Evolutionary conservation across 1,284 basidiomycete species (phyloP), one percentile per base, ranked within the genome.

Genomic region (Rhodotorula sp.): DNA sequence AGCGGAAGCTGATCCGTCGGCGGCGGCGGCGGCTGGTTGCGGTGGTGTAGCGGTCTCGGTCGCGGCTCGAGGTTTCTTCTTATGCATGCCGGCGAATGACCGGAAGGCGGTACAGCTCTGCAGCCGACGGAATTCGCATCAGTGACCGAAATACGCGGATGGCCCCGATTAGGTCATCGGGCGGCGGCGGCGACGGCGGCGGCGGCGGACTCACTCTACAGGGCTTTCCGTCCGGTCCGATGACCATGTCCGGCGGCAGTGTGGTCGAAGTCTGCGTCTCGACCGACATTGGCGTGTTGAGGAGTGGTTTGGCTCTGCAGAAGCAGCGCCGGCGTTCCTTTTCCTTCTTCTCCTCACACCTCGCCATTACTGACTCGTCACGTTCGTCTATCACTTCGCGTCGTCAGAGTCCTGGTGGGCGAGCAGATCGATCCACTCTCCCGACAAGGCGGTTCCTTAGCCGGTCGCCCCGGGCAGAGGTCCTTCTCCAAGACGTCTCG

Each of bases 171-270:
- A 18, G 55, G 57, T 12, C 29, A 46, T 42, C 59, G 53, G 45
- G 5, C 53, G 53, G 45, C 42, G 24, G 56, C 15, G 55, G 33
- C 42, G 24, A 51, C 15, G 55, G 33, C 18, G 49, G 42, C 26
- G 56, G 45, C 18, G 44, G 29, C 20, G 15, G 86, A 82, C 93
- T 93, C 51, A 90, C 88, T 83, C 92, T 95, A 84, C 94, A 97
- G 0, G 91, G 91, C 81, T 94, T 95, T 33, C 94, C 94, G 76
- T 96, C 91, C 42, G 91, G 89, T 3, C 91, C 93, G 70, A 96
- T 82, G 67, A 95, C 86, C 83, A 92, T 87, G 2, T 91, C 93
- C 5, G 77, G 77, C 12, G 75, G 67, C 1, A 70, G 62, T 12
- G 58, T 42, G 2, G 8, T 12, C 17, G 26, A 15, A 14, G 26